These are phyloP conservation scores for Picea abies DNA, from an alignment of 83 land plant species.

Conservation along the genomic window DNA sequence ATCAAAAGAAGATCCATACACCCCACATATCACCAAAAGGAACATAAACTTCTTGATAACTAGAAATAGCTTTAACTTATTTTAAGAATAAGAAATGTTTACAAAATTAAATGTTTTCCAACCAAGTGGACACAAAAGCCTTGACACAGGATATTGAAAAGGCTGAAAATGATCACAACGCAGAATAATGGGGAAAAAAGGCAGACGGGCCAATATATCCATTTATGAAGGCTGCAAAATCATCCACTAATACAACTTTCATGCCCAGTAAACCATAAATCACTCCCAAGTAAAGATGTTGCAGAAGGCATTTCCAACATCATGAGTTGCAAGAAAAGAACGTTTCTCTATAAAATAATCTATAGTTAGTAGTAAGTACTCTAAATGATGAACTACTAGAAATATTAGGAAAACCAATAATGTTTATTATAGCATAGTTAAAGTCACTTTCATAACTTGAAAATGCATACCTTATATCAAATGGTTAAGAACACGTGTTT, in stretches of 20 bases:
- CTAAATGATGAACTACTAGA: no score
- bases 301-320: conserved; percentile 18
- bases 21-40: background rate
- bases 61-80: background rate
- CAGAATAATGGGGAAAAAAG: background rate
- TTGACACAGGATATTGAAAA: background rate
- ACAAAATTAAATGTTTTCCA: background rate
- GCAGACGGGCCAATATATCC: conserved; percentile 56
- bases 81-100: background rate
- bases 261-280: conserved; percentile 52
- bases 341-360: background rate
- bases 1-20: background rate
- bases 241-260: conserved; percentile 53
- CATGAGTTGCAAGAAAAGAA: conserved; percentile 1
- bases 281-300: conserved; percentile 51
- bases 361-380: no score
- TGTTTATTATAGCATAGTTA: no score
- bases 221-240: conserved; percentile 39
- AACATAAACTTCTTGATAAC: background rate
- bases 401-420: no score
- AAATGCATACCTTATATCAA: no score
- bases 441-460: no score
- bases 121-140: background rate
- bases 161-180: background rate
- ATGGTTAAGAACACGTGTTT: no score